Evolutionary conservation across 2,329 filamentous ascomycete genomes (phyloP).

Genomic region (Reticulascus tulasneorum): DNA sequence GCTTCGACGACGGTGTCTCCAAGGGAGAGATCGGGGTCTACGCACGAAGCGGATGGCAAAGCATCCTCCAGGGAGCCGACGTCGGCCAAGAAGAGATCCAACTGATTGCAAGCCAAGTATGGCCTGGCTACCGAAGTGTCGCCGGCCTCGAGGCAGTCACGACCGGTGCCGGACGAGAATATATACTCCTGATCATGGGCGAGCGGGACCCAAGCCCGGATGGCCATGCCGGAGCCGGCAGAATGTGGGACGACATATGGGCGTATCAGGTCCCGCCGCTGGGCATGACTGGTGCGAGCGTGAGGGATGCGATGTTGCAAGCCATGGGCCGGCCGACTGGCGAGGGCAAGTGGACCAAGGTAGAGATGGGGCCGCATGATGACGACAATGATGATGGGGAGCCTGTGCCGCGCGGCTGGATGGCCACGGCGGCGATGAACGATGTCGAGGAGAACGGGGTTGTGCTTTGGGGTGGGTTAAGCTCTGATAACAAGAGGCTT

Average conservation of each 20-base stretch:
- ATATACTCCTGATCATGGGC: constrained; percentile 59
- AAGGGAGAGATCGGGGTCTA: constrained; percentile 47
- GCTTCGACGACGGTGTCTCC: constrained; percentile 46
- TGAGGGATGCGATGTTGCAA: constrained; percentile 52
- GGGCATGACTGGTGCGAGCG: constrained; percentile 50
- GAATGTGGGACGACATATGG: constrained; percentile 60
- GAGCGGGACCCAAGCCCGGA: constrained; percentile 46
- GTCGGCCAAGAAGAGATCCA: constrained; percentile 30
- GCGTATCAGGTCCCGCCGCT: constrained; percentile 56
- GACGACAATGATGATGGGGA: constrained; percentile 40
- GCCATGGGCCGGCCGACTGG: constrained; percentile 49
- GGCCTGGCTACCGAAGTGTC: constrained; percentile 52
- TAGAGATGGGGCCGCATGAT: constrained; percentile 45
- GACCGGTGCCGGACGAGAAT: constrained; percentile 57
- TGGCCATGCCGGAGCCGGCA: constrained; percentile 47
- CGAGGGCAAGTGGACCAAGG: constrained; percentile 55
- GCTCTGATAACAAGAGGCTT: constrained; percentile 44
- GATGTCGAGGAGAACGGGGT: constrained; percentile 58
- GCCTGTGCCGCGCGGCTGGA: constrained; percentile 53
- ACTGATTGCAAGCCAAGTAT: constrained; percentile 30
- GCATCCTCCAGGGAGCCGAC: constrained; percentile 35
- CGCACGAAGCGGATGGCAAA: constrained; percentile 52
- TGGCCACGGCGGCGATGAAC: constrained; percentile 51
- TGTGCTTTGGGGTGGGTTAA: constrained; percentile 58
- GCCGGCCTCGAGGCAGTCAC: constrained; percentile 52